Evolutionary conservation across 495 filamentous ascomycete species (phyloP).

Genomic region (Aspergillus haitiensis): DNA sequence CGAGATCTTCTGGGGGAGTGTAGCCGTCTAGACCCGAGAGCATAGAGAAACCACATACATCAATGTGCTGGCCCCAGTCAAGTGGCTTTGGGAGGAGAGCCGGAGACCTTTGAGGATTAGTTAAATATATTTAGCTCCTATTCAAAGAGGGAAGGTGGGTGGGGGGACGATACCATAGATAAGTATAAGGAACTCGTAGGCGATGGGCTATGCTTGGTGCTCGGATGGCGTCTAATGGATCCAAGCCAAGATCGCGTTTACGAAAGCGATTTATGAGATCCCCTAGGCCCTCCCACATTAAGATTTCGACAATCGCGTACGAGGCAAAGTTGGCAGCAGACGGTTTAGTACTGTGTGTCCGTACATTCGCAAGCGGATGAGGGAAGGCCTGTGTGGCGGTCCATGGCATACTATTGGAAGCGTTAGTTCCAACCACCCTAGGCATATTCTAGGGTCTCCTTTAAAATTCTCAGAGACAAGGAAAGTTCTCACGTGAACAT

Average conservation of each 20-base stretch:
- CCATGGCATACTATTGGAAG: slow-evolving; percentile 56
- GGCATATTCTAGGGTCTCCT: not conserved
- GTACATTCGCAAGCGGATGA: slow-evolving; percentile 56
- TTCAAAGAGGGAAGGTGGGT: not conserved
- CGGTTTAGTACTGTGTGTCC: slow-evolving; percentile 52
- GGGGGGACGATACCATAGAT: slow-evolving; percentile 60
- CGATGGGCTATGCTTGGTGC: slow-evolving; percentile 64
- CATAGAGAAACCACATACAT: slow-evolving; percentile 71
- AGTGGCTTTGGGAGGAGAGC: slow-evolving; percentile 74
- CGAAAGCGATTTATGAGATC: slow-evolving; percentile 75
- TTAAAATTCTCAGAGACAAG: too few relatives aligned
- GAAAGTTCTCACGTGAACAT: slow-evolving; percentile 86
- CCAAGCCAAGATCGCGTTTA: slow-evolving; percentile 61
- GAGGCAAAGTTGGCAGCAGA: slow-evolving; percentile 69
- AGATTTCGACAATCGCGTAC: slow-evolving; percentile 74
- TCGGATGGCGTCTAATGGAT: slow-evolving; percentile 64
- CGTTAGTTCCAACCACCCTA: not conserved
- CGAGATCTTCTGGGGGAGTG: slow-evolving; percentile 59
- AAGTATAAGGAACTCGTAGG: slow-evolving; percentile 72
- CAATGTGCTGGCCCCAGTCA: slow-evolving; percentile 71
- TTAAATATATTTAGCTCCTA: not conserved
- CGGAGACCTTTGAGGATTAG: slow-evolving; percentile 51
- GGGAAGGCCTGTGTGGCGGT: slow-evolving; percentile 52
- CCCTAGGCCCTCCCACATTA: slow-evolving; percentile 79
- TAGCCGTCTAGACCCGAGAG: slow-evolving; percentile 58